phyloP scores from a whole-genome alignment of 805 yeast species.

The Candida nanaspora region DNA sequence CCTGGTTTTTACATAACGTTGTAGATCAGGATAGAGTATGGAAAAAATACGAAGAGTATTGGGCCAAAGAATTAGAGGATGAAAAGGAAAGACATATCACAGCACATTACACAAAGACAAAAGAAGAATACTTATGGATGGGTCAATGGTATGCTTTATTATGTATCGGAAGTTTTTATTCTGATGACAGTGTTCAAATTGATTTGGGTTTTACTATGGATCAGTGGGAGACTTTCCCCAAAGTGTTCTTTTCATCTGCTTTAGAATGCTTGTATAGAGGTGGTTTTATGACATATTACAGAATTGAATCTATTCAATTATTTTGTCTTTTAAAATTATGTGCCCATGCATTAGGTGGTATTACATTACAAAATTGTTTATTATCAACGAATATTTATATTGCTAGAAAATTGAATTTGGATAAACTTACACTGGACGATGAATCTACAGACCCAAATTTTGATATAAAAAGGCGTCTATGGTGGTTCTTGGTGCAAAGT shows the following conservation, averaged over 20 bases:
- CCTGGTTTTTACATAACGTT: conserved; percentile 34
- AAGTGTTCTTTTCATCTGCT: conserved; percentile 22
- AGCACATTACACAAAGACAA: conserved; percentile 15
- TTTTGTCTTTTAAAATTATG: conserved; percentile 20
- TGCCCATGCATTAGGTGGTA: conserved; percentile 24
- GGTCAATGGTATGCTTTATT: conserved; percentile 25
- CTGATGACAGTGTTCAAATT: conserved; percentile 16
- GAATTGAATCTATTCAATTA: conserved; percentile 19
- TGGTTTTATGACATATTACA: conserved; percentile 24
- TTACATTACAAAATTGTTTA: conserved; percentile 19
- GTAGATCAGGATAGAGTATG: conserved; percentile 54
- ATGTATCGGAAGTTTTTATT: conserved; percentile 22
- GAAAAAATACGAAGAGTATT: conserved; percentile 47
- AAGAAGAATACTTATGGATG: conserved; percentile 21
- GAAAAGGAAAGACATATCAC: conserved; percentile 19
- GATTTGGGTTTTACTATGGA: conserved; percentile 15
- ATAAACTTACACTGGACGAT: conserved; percentile 4
- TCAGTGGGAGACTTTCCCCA: conserved; percentile 21
- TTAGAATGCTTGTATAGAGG: conserved; percentile 27
- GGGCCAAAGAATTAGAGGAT: conserved; percentile 12
- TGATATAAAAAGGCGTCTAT: conserved; percentile 8
- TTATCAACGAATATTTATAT: conserved; percentile 9
- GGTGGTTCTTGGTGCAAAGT: conserved; percentile 24
- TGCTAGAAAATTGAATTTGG: conserved; percentile 20
- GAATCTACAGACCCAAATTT: conserved; percentile 4